Conservation (phyloP, 176 grass and related monocot species). For the Bonia amplexicaulis region DNA sequence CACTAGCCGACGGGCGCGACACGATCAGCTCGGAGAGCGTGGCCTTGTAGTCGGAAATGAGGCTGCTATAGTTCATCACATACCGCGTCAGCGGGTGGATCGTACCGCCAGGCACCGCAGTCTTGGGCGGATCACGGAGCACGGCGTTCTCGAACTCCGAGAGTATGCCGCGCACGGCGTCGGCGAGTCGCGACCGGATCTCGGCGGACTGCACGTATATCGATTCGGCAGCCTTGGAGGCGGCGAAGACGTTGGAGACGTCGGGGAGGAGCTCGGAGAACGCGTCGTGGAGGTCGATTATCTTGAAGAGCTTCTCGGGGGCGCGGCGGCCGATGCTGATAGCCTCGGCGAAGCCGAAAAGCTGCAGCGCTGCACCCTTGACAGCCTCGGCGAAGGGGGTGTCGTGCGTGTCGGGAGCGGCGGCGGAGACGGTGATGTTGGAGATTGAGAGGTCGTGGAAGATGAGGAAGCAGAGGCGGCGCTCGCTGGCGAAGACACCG, state of each 20-base stretch:
- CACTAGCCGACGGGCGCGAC: conserved; percentile 55
- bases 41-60: conserved; percentile 81
- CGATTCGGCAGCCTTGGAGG: conserved; percentile 66
- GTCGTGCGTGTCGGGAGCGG: conserved; percentile 41
- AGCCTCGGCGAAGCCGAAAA: conserved; percentile 90
- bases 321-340: conserved; percentile 89
- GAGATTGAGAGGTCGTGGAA: conserved; percentile 42
- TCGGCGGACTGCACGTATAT: conserved; percentile 80
- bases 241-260: conserved; percentile 66
- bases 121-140: conserved; percentile 71
- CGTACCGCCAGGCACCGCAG: conserved; percentile 72
- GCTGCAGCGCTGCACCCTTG: conserved; percentile 86
- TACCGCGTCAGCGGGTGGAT: conserved; percentile 89
- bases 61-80: conserved; percentile 91
- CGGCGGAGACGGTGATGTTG: conserved; percentile 1
- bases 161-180: conserved; percentile 88
- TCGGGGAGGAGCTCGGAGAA: conserved; percentile 85
- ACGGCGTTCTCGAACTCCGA: conserved; percentile 98
- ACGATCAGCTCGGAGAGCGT: conserved; percentile 73
- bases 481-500: conserved; percentile 75
- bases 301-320: conserved; percentile 96
- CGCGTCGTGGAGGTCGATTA: conserved; percentile 85
- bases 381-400: conserved; percentile 73
- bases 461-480: conserved; percentile 57
- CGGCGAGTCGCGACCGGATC: conserved; percentile 71